Evolutionary conservation across 2,329 filamentous ascomycete genomes (phyloP).

Genomic region (Pseudogymnoascus sp.): DNA sequence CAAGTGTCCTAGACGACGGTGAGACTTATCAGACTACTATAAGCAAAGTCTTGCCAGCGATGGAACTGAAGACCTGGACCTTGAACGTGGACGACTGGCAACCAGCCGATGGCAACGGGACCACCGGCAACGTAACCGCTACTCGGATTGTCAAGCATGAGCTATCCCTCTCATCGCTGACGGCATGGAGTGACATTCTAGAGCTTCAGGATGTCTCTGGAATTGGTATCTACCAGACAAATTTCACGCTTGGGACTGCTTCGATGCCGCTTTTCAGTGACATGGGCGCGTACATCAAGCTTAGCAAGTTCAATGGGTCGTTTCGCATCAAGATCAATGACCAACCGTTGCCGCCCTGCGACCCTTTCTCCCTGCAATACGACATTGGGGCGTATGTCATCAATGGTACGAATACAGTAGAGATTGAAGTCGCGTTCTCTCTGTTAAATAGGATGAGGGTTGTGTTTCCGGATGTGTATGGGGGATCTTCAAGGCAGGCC

Average conservation of each 20-base stretch:
- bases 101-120: neutral
- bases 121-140: neutral
- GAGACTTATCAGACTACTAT: neutral
- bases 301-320: neutral
- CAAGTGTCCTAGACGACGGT: neutral
- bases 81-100: conserved; percentile 9
- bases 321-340: neutral
- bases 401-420: neutral
- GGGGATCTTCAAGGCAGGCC: neutral
- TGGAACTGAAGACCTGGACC: neutral
- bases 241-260: neutral
- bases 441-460: neutral
- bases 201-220: conserved; percentile 3
- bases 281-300: neutral
- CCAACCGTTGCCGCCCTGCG: neutral
- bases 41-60: neutral
- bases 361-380: neutral
- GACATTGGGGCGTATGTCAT: neutral
- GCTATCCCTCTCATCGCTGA: neutral
- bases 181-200: conserved; percentile 1
- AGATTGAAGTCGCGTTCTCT: neutral
- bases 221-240: conserved; percentile 6
- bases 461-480: neutral
- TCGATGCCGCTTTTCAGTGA: neutral
- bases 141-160: conserved; percentile 3